Evolutionary conservation across 2,329 filamentous ascomycete species (phyloP).

Genomic region (Aspergillus tanneri): DNA sequence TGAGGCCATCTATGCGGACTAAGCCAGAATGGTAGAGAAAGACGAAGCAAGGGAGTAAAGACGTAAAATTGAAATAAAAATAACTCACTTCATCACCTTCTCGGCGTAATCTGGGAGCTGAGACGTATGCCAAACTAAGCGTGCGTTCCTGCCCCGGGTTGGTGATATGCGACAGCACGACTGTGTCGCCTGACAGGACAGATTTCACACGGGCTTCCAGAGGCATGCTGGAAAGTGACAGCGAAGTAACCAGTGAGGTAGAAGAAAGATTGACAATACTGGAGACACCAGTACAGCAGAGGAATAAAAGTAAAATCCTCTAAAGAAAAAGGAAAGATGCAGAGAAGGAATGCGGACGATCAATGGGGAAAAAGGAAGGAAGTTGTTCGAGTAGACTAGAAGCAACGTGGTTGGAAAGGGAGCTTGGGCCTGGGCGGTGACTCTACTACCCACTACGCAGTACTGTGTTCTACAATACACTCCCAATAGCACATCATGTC

Average conservation of each 20-base stretch:
- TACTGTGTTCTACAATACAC: neutral
- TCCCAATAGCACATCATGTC: neutral
- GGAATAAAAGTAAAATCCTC: conserved; percentile 11
- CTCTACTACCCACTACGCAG: no score
- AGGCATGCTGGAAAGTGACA: conserved; percentile 34
- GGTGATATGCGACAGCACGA: conserved; percentile 77
- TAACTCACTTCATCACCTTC: conserved; percentile 75
- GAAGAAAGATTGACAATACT: conserved; percentile 8
- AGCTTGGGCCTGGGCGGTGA: conserved; percentile 21
- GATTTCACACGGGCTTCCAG: conserved; percentile 78
- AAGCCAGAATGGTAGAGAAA: conserved; percentile 2
- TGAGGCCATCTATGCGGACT: conserved; percentile 24
- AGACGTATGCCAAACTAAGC: conserved; percentile 88
- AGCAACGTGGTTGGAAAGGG: conserved; percentile 34
- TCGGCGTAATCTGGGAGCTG: conserved; percentile 78
- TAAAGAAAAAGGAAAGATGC: conserved; percentile 15
- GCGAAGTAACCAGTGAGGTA: conserved; percentile 8
- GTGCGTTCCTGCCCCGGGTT: conserved; percentile 81
- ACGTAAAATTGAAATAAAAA: conserved; percentile 2
- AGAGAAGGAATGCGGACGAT: conserved; percentile 8
- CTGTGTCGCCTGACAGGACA: conserved; percentile 88
- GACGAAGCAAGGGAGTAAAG: neutral
- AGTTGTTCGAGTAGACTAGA: conserved; percentile 16
- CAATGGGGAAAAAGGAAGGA: conserved; percentile 4
- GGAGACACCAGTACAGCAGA: conserved; percentile 10